Evolutionary conservation across 2,329 filamentous ascomycete genomes (phyloP), one percentile per base, ranked within the genome.

Genomic region (Paecilomyces sp.): DNA sequence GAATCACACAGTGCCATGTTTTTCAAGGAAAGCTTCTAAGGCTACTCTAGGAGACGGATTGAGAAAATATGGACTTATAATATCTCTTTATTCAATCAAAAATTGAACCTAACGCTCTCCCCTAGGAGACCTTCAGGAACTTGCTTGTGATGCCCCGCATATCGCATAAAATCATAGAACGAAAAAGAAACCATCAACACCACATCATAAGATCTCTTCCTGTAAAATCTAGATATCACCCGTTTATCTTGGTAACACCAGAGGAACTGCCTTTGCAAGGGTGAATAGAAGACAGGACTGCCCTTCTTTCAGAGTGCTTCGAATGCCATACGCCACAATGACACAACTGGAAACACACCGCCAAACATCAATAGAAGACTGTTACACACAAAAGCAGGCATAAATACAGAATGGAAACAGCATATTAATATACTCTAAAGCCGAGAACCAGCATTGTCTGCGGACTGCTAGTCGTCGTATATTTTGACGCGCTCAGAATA

Each of bases 401-500:
- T 30, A 30, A 53, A 24, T 30, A 53, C 22, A 25, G 7, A 25
- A 53, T 30, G 6, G 25, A 13, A 53, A 53, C 18, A 53, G 51
- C 22, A 28, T 13, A 53, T 25, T 13, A 11, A 28, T 22, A 53
- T 53, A 53, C 5, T 13, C 24, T 13, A 28, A 24, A 9, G 3
- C 31, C 1, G 8, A 11, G 31, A 33, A 33, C 7, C 31, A 12
- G 31, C 11, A 8, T 12, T 22, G 51, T 11, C n/a, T 53, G 18
- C 28, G 5, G 15, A 53, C 24, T 25, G 58, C 50, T 57, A 60
- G 4, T 91, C 86, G 60, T 94, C 90, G 66, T 85, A 90, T 54
- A 97, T 87, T 77, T 90, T 87, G 28, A 97, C 90, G 67, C 87
- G 91, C 34, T 88, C 87, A 0, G 92, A 87, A 73, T 97, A 97